Conservation (phyloP, 1,284 basidiomycete genomes). For the Melampsora americana region DNA sequence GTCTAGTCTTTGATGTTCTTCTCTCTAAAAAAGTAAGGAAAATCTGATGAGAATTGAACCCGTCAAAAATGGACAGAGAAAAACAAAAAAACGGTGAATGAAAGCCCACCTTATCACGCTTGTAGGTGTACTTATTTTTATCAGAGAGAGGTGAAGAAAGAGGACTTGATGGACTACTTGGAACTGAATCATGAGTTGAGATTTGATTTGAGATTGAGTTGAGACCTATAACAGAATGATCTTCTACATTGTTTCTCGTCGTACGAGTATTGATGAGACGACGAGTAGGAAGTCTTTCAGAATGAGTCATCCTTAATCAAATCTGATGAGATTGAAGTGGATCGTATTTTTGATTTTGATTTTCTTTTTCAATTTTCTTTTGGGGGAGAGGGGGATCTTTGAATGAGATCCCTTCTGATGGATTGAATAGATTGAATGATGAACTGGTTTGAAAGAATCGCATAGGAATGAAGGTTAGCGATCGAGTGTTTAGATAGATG, state of each 20-base stretch:
- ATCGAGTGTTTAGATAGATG: too few relatives aligned
- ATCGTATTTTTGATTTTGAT: too few relatives aligned
- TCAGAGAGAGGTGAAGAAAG: background rate
- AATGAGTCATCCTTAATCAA: background rate
- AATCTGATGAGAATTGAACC: background rate
- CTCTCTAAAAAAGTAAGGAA: background rate
- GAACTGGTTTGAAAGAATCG: too few relatives aligned
- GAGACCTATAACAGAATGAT: background rate
- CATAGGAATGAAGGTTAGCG: too few relatives aligned
- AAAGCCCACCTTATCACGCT: background rate
- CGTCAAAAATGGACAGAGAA: too few relatives aligned
- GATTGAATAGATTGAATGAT: too few relatives aligned
- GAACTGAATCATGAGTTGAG: background rate
- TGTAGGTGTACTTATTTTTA: background rate
- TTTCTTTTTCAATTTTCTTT: too few relatives aligned
- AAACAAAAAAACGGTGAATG: background rate
- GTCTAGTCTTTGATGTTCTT: background rate
- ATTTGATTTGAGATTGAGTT: background rate
- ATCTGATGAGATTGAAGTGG: too few relatives aligned
- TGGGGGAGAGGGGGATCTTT: too few relatives aligned
- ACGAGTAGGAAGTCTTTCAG: background rate
- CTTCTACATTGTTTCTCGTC: background rate
- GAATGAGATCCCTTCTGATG: too few relatives aligned
- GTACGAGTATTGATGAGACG: background rate
- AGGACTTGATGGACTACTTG: background rate